Conservation (phyloP, 2,329 filamentous ascomycete genomes). For the Ilyonectria robusta region DNA sequence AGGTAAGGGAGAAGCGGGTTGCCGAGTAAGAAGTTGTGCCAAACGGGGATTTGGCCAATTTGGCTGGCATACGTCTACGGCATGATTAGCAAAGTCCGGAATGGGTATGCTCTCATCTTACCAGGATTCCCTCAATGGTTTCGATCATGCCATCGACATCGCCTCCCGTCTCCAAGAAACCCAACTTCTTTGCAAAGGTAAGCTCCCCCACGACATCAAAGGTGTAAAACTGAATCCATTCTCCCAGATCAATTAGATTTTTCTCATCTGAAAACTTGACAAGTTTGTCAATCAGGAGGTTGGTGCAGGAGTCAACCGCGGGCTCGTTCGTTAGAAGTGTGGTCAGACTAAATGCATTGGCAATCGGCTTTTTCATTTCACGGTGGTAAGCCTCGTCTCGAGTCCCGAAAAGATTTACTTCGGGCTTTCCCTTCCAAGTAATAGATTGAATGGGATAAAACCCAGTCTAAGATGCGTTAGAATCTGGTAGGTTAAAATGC, state of each 20-base stretch:
- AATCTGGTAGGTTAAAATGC: neutral
- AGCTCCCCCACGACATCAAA: constrained; percentile 67
- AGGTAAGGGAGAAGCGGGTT: constrained; percentile 24
- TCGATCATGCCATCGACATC: constrained; percentile 61
- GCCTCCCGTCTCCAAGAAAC: constrained; percentile 61
- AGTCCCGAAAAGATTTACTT: constrained; percentile 19
- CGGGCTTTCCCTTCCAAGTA: constrained; percentile 21
- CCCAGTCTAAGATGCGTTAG: neutral
- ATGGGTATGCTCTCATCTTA: neutral
- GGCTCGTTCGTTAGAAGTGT: constrained; percentile 19
- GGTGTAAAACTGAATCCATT: constrained; percentile 28
- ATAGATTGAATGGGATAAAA: constrained; percentile 29
- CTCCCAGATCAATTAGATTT: constrained; percentile 8
- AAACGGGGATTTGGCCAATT: constrained; percentile 25
- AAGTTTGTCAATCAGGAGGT: constrained; percentile 13
- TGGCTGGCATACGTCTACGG: constrained; percentile 14
- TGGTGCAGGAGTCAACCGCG: constrained; percentile 17
- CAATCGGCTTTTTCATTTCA: constrained; percentile 25
- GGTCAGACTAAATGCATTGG: constrained; percentile 20
- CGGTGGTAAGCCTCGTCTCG: constrained; percentile 27
- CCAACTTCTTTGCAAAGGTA: constrained; percentile 55
- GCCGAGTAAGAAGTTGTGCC: constrained; percentile 25
- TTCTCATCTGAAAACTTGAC: neutral
- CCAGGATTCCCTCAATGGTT: constrained; percentile 21
- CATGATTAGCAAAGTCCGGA: neutral